phyloP scores from a whole-genome alignment of 495 filamentous ascomycete genomes.

The Lindgomyces ingoldianus region DNA sequence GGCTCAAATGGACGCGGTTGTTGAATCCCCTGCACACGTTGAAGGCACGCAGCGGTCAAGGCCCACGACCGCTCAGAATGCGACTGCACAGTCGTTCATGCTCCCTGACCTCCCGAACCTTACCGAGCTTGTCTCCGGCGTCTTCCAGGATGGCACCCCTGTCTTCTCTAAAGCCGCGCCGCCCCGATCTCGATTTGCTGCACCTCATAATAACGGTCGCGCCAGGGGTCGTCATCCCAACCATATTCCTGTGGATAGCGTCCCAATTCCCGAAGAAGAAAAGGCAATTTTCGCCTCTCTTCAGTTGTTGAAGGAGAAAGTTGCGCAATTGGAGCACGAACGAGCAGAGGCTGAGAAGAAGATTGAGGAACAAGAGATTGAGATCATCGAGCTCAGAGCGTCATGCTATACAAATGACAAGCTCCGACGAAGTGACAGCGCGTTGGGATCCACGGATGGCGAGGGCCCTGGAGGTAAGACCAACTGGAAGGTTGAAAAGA shows the following conservation, averaged over 20 bases:
- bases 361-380: slow-evolving; percentile 57
- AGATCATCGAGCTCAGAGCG: slow-evolving; percentile 58
- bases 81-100: slow-evolving; percentile 60
- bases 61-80: slow-evolving; percentile 32
- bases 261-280: slow-evolving; percentile 69
- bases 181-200: slow-evolving; percentile 60
- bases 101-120: slow-evolving; percentile 70
- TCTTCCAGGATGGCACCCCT: slow-evolving; percentile 66
- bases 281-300: slow-evolving; percentile 69
- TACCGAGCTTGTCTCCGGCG: slow-evolving; percentile 69
- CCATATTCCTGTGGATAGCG: slow-evolving; percentile 56
- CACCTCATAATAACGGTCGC: slow-evolving; percentile 36
- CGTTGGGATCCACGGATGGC: slow-evolving; percentile 49
- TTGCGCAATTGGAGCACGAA: slow-evolving; percentile 60
- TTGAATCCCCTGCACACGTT: slow-evolving; percentile 6
- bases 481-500: slow-evolving; percentile 55
- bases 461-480: slow-evolving; percentile 41
- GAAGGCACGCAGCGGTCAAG: slow-evolving; percentile 27
- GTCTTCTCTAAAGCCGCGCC: slow-evolving; percentile 57
- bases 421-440: slow-evolving; percentile 49
- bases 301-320: slow-evolving; percentile 66
- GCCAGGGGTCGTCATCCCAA: slow-evolving; percentile 27
- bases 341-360: slow-evolving; percentile 60
- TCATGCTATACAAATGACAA: slow-evolving; percentile 51
- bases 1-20: slow-evolving; percentile 23